Conservation (phyloP, 345 rosid species). For the Garcia nutans region DNA sequence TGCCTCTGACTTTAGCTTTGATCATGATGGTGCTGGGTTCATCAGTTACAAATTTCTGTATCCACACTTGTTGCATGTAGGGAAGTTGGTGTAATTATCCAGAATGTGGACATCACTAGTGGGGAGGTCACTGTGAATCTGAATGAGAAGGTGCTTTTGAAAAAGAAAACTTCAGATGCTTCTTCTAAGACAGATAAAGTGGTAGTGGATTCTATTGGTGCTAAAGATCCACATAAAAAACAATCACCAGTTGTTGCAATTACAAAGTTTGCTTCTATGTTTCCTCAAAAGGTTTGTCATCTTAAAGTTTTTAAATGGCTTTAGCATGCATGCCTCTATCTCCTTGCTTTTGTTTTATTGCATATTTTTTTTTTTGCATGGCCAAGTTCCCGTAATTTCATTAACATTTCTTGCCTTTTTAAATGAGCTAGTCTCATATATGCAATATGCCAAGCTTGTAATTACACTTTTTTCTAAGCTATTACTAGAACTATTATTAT, state of each 20-base stretch:
- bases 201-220: conserved; percentile 34
- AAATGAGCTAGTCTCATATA: no score
- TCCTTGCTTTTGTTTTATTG: neutral
- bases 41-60: conserved; percentile 12
- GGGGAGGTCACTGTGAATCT: conserved; percentile 72
- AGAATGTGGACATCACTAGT: conserved; percentile 58
- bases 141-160: conserved; percentile 68
- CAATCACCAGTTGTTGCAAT: conserved; percentile 49
- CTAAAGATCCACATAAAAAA: conserved; percentile 46
- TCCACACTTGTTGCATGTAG: conserved; percentile 45
- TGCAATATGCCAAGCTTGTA: no score
- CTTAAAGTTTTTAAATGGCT: neutral
- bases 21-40: conserved; percentile 15
- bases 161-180: conserved; percentile 47
- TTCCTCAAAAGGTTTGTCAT: conserved; percentile 85
- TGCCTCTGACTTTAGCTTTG: neutral
- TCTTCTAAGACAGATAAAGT: conserved; percentile 40
- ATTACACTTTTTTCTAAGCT: no score
- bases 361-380: neutral
- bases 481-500: no score
- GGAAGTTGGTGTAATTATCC: conserved; percentile 71
- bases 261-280: conserved; percentile 53
- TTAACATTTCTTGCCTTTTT: no score
- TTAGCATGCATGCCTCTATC: conserved; percentile 2
- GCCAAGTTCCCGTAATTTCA: no score